Percentiles rank a stretch among this genome's conserved stretches.
phyloP scores from a whole-genome alignment of 129 eudicot species.

The Artemisia annua region DNA sequence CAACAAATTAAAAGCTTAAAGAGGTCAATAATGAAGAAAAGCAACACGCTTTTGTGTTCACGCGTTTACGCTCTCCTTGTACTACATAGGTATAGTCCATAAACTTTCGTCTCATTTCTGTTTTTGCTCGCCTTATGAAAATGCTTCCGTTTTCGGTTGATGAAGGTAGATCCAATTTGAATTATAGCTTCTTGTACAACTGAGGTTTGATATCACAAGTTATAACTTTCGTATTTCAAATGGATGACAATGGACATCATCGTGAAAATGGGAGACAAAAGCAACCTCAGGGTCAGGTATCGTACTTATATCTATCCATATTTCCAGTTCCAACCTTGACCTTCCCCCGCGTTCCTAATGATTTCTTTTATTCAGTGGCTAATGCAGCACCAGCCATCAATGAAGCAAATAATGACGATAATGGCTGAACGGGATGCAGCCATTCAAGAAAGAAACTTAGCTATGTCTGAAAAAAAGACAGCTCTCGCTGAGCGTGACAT shows the following conservation, averaged over 20 bases:
- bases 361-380: constrained; percentile 60
- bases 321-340: not conserved
- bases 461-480: constrained; percentile 82
- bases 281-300: constrained; percentile 85
- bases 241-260: constrained; percentile 93
- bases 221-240: constrained; percentile 32
- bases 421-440: constrained; percentile 98
- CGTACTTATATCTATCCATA: not conserved
- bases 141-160: constrained; percentile 10
- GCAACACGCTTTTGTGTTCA: constrained; percentile 8
- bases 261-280: constrained; percentile 88
- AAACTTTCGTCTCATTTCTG: constrained; percentile 17
- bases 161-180: constrained; percentile 19
- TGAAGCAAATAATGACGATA: constrained; percentile 95
- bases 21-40: constrained; percentile 21
- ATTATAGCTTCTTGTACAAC: constrained; percentile 20
- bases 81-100: constrained; percentile 15
- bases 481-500: constrained; percentile 93
- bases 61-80: constrained; percentile 16
- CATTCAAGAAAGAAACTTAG: constrained; percentile 86
- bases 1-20: not conserved
- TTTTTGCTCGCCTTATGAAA: constrained; percentile 16
- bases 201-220: constrained; percentile 20
- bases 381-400: constrained; percentile 96
- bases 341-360: not conserved